Percentiles rank a stretch among this genome's conserved stretches.
Conservation (phyloP, 139 green algal species). For the Chlorokybus atmophyticus region DNA sequence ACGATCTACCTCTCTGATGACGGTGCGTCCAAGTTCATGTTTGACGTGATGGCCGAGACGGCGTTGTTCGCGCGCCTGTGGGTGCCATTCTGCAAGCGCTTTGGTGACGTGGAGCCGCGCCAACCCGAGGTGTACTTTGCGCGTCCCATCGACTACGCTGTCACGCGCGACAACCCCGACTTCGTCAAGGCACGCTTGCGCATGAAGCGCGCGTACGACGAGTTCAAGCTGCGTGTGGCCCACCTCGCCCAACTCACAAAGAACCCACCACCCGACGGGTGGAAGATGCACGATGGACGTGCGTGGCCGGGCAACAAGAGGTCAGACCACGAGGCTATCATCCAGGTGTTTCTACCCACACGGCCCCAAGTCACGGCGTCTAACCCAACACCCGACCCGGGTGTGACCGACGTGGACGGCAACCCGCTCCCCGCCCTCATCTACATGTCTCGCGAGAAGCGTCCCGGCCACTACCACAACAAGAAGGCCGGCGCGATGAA, state of each 20-base stretch:
- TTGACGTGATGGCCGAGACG: conserved; percentile 26
- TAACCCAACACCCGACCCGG: conserved; percentile 16
- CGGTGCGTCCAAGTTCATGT: conserved; percentile 21
- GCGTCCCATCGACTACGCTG: conserved; percentile 16
- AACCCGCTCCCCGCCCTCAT: conserved; percentile 18
- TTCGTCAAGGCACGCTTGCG: conserved; percentile 13
- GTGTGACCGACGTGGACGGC: conserved; percentile 8
- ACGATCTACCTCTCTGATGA: conserved; percentile 22
- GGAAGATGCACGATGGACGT: conserved; percentile 16
- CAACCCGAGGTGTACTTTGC: conserved; percentile 20
- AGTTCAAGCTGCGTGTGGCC: conserved; percentile 30
- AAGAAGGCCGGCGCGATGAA: conserved; percentile 33
- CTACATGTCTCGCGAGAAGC: conserved; percentile 29
- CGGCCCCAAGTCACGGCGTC: too few relatives aligned
- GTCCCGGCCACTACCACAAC: conserved; percentile 27
- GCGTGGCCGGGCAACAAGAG: conserved; percentile 24
- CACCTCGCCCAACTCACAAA: conserved; percentile 3
- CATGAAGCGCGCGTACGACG: conserved; percentile 22
- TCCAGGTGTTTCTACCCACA: conserved; percentile 21
- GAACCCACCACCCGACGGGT: conserved; percentile 15
- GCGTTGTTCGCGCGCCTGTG: conserved; percentile 21
- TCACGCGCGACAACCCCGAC: conserved; percentile 12
- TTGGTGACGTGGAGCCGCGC: conserved; percentile 21
- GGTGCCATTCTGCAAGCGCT: conserved; percentile 25
- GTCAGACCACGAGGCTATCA: conserved; percentile 21